These are phyloP conservation scores for Ustilago curta DNA, from an alignment of 1,284 basidiomycete species.

Conservation along the genomic window DNA sequence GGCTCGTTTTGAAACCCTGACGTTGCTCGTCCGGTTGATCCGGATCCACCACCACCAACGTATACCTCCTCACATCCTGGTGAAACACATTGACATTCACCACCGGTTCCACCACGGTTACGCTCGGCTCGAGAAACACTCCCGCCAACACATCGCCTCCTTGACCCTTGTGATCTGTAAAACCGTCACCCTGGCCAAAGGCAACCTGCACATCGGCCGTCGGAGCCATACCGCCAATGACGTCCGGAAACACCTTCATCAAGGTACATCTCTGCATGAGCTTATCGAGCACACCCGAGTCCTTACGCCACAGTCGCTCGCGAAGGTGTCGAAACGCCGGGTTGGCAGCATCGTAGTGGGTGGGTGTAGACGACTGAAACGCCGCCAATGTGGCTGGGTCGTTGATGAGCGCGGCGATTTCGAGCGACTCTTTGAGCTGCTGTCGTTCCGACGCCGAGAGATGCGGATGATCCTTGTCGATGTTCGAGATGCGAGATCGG, in stretches of 20 bases:
- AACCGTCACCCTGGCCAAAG: slow-evolving; percentile 71
- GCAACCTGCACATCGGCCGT: slow-evolving; percentile 79
- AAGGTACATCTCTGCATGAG: slow-evolving; percentile 91
- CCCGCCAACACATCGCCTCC: slow-evolving; percentile 79
- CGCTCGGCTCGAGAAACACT: slow-evolving; percentile 48
- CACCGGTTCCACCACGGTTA: slow-evolving; percentile 77
- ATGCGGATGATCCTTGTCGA: slow-evolving; percentile 31
- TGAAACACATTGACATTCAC: slow-evolving; percentile 82
- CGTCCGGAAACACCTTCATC: slow-evolving; percentile 90
- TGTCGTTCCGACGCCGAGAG: slow-evolving; percentile 21
- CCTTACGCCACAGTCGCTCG: slow-evolving; percentile 82
- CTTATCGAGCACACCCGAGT: slow-evolving; percentile 36
- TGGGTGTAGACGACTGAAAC: slow-evolving; percentile 71
- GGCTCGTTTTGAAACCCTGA: slow-evolving; percentile 77
- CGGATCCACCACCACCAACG: slow-evolving; percentile 87
- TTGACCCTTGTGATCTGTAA: slow-evolving; percentile 65
- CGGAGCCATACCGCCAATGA: slow-evolving; percentile 80
- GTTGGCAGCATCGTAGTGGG: slow-evolving; percentile 70
- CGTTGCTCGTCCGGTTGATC: slow-evolving; percentile 82
- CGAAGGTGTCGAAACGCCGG: slow-evolving; percentile 82
- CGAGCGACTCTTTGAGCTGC: slow-evolving; percentile 71
- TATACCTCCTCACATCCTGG: slow-evolving; percentile 83
- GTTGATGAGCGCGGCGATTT: slow-evolving; percentile 79
- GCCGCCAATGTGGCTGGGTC: slow-evolving; percentile 82
- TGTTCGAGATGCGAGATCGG: slow-evolving; percentile 72